Conservation (phyloP, 2,329 filamentous ascomycete genomes). For the Chalaropsis thielavioides region DNA sequence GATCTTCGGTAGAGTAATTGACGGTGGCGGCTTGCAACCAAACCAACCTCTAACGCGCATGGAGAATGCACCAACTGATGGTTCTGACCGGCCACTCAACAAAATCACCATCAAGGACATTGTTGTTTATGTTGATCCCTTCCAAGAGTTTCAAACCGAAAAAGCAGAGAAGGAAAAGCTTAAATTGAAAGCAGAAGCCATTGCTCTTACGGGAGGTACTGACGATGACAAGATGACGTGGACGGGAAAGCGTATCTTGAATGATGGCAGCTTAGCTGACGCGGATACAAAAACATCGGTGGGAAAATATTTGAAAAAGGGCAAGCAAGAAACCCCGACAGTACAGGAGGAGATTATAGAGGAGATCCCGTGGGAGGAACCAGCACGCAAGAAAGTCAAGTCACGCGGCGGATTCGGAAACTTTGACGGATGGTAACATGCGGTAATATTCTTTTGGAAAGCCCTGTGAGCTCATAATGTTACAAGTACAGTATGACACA, state of each 20-base stretch:
- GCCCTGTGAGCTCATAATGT: too few relatives aligned
- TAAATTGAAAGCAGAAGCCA: constrained; percentile 45
- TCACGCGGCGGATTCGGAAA: constrained; percentile 69
- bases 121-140: constrained; percentile 81
- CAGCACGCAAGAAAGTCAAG: constrained; percentile 67
- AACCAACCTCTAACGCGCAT: constrained; percentile 53
- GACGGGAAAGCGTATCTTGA: constrained; percentile 82
- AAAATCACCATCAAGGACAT: constrained; percentile 73
- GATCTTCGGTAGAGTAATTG: constrained; percentile 80
- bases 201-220: constrained; percentile 51
- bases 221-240: constrained; percentile 87
- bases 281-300: constrained; percentile 33
- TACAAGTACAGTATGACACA: too few relatives aligned
- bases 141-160: constrained; percentile 78
- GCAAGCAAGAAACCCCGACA: constrained; percentile 8
- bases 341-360: constrained; percentile 46
- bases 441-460: too few relatives aligned
- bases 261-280: constrained; percentile 43
- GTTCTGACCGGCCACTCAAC: constrained; percentile 58
- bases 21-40: constrained; percentile 35
- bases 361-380: constrained; percentile 53
- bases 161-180: constrained; percentile 48
- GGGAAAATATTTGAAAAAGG: constrained; percentile 65
- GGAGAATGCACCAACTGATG: constrained; percentile 62
- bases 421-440: constrained; percentile 71